Conservation (phyloP, 257 asterid genomes). For the Primulina huaijiensis region DNA sequence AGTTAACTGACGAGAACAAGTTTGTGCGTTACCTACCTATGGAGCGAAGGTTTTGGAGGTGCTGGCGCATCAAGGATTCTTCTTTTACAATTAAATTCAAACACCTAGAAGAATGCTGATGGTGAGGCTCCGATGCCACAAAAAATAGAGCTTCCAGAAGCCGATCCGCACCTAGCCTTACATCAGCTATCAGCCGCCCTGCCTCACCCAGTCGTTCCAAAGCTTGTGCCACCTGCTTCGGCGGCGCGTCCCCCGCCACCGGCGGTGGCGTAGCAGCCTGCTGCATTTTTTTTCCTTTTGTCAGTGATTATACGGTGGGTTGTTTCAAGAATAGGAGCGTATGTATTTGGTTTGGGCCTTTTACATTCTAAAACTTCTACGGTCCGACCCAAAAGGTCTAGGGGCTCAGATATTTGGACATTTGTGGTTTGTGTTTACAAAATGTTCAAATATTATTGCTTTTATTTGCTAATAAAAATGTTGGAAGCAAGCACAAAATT, state of each 20-base stretch:
- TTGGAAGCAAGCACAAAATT: too few relatives aligned
- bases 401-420: neutral
- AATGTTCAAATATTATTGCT: too few relatives aligned
- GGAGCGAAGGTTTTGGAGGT: conserved; percentile 68
- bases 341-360: neutral
- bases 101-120: conserved; percentile 61
- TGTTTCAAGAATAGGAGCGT: neutral
- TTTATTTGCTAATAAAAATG: too few relatives aligned
- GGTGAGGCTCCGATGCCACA: conserved; percentile 62
- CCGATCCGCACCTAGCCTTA: conserved; percentile 89
- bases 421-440: too few relatives aligned
- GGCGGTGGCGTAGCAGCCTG: conserved; percentile 41
- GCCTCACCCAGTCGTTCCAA: conserved; percentile 86
- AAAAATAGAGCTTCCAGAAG: conserved; percentile 71
- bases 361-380: too few relatives aligned
- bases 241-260: conserved; percentile 70
- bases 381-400: neutral
- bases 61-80: conserved; percentile 71
- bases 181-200: conserved; percentile 86
- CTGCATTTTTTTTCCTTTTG: conserved; percentile 36
- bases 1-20: neutral
- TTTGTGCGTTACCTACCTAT: conserved; percentile 46
- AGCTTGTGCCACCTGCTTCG: conserved; percentile 95
- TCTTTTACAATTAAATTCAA: conserved; percentile 60
- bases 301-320: neutral